phyloP scores from a whole-genome alignment of 1,284 basidiomycete genomes.

The Ustilago bromivora region DNA sequence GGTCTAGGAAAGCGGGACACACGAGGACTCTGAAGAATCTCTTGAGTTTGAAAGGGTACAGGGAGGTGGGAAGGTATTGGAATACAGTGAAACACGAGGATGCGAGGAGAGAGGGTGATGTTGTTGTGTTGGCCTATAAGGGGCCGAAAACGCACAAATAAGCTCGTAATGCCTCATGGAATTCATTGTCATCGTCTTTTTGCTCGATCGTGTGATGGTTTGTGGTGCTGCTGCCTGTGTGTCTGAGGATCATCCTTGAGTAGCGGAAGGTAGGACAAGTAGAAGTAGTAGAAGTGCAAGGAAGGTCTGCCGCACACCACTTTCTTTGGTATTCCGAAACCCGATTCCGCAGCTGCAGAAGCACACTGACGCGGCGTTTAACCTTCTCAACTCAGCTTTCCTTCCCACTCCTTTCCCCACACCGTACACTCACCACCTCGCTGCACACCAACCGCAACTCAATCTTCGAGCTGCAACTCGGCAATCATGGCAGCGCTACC shows the following conservation, averaged over 20 bases:
- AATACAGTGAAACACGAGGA: slow-evolving; percentile 85
- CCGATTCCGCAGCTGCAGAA: slow-evolving; percentile 12
- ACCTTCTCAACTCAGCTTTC: slow-evolving; percentile 8
- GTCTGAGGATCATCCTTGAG: background rate
- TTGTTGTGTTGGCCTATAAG: slow-evolving; percentile 76
- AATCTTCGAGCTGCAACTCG: background rate
- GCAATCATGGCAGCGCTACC: slow-evolving; percentile 56
- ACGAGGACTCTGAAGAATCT: slow-evolving; percentile 71
- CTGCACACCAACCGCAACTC: background rate
- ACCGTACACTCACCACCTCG: background rate
- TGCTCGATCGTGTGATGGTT: background rate
- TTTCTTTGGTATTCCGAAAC: background rate
- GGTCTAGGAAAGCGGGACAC: slow-evolving; percentile 45
- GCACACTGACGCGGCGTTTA: slow-evolving; percentile 10
- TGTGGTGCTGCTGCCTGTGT: background rate
- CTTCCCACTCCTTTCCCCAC: background rate
- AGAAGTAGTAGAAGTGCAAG: background rate
- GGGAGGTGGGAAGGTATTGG: slow-evolving; percentile 76
- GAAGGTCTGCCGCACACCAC: slow-evolving; percentile 23
- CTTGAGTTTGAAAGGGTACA: slow-evolving; percentile 77
- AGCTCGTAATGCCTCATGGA: too few species aligned
- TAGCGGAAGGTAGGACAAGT: background rate
- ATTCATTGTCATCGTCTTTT: too few species aligned
- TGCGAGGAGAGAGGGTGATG: slow-evolving; percentile 77
- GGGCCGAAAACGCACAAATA: slow-evolving; percentile 19